phyloP scores from a whole-genome alignment of 306 rosid genomes.

The Myrica gale region DNA sequence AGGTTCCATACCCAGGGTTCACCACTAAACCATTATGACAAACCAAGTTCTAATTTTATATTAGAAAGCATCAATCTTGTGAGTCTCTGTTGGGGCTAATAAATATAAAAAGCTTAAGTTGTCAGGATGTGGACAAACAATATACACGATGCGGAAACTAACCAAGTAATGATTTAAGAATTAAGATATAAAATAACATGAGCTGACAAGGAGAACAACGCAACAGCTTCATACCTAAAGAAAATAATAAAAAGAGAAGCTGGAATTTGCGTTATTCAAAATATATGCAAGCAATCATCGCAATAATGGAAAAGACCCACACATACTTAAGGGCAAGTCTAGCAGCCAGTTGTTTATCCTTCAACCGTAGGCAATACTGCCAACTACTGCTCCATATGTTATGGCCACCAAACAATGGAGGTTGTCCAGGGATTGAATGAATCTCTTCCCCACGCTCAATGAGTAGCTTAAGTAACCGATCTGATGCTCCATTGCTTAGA shows the following conservation, averaged over 20 bases:
- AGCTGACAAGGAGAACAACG: neutral
- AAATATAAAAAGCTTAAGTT: neutral
- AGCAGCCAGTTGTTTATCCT: conserved; percentile 87
- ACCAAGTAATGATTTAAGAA: neutral
- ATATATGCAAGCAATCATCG: conserved; percentile 23
- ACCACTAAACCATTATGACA: neutral
- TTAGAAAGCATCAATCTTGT: neutral
- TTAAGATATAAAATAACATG: neutral
- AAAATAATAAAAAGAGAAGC: conserved; percentile 1
- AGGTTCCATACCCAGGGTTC: neutral
- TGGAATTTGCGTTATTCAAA: neutral
- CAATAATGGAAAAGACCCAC: conserved; percentile 25
- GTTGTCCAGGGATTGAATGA: conserved; percentile 50
- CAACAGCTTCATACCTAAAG: neutral
- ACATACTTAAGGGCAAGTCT: conserved; percentile 83
- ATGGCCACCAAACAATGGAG: conserved; percentile 59
- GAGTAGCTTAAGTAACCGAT: conserved; percentile 74
- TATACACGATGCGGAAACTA: neutral
- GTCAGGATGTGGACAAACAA: neutral
- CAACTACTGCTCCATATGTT: conserved; percentile 78
- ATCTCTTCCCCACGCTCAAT: conserved; percentile 74
- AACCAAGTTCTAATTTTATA: neutral
- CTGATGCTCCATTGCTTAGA: conserved; percentile 94
- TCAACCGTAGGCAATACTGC: conserved; percentile 97
- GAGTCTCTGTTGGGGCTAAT: too few species aligned